Base-by-base conservation (phyloP, 164 flowering plant species). In the Stephania yunnanensis region DNA sequence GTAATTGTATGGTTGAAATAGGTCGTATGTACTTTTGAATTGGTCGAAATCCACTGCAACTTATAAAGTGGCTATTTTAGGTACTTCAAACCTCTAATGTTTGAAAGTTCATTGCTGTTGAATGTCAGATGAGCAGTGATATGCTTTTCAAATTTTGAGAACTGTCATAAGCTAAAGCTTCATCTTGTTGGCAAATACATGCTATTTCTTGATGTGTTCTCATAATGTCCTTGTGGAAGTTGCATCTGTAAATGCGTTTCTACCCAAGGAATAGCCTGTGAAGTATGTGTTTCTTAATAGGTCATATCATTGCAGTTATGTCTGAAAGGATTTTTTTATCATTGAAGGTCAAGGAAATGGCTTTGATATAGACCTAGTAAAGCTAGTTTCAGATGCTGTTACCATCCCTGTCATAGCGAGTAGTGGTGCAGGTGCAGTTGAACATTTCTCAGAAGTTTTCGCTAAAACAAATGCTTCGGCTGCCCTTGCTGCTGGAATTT, bases 401-500 rank as follows among this genome's bases (percentile, higher is more conserved):
- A 87, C 83, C 81, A 92, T 95, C 79, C 99, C 99, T 71, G 99
- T 95, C 46, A 92, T 95, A 78, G 99, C 99, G 76, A 95, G 99
- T 80, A 95, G 99, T 80, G 98, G 99, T 75, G 99, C 98, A 10
- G 99, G 99, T 74, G 77, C 85, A 46, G 89, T 76, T 46, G 87
- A 92, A 64, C 98, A 95, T 82, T 95, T 95, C 84, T 89, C 95
- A 10, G 95, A 93, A 81, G 99, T 95, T 74, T 95, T 92, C 80
- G 74, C 11, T 69, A 77, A 89, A 73, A 93, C 99, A 82, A 87
- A 91, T 85, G 97, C 99, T 72, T 93, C 98, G 69, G 99, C 99
- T 66, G 97, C 95, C 46, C 97, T 95, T 86, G 99, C 99, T 80
- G 98, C 99, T 74, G 98, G 98, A 52, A 92, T 95, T 73, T 95